phyloP scores from a whole-genome alignment of 192 early-diverging fungal species.

The Coemansia sp. region DNA sequence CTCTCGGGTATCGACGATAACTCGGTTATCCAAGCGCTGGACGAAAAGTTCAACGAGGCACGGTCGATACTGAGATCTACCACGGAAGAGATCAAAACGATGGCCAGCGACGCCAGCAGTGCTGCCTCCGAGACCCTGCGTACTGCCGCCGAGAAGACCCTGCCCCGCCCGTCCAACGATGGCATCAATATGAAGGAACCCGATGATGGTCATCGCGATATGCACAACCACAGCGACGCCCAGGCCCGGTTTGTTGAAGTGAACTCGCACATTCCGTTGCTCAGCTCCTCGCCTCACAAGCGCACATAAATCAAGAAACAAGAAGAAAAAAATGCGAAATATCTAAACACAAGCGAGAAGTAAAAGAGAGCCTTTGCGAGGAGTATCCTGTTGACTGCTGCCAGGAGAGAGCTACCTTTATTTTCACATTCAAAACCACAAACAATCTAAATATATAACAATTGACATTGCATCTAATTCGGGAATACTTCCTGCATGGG shows the following conservation, averaged over 20 bases:
- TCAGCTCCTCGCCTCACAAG: slow-evolving; percentile 20
- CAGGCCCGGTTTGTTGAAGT: slow-evolving; percentile 34
- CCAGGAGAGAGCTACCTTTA: too few species aligned
- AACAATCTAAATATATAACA: not conserved
- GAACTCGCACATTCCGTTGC: slow-evolving; percentile 38
- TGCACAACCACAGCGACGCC: not conserved
- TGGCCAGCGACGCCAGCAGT: slow-evolving; percentile 29
- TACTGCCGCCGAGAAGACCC: slow-evolving; percentile 14
- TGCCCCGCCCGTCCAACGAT: slow-evolving; percentile 26
- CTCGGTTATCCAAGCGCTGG: slow-evolving; percentile 35
- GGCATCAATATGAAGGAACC: slow-evolving; percentile 15
- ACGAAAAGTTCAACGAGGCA: slow-evolving; percentile 46
- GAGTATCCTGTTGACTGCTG: too few species aligned
- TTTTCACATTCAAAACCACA: too few species aligned
- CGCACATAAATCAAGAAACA: not conserved
- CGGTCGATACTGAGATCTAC: slow-evolving; percentile 25
- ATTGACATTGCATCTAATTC: not conserved
- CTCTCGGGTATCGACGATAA: slow-evolving; percentile 11
- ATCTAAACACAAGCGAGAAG: not conserved
- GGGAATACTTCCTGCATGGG: not conserved
- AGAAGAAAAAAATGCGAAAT: slow-evolving; percentile 11
- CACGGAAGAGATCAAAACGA: slow-evolving; percentile 25
- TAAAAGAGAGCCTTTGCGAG: not conserved
- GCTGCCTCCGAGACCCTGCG: slow-evolving; percentile 19
- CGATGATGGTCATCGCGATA: not conserved